Conservation (phyloP, 805 yeast genomes). For the Saccharomycopsis sp. region DNA sequence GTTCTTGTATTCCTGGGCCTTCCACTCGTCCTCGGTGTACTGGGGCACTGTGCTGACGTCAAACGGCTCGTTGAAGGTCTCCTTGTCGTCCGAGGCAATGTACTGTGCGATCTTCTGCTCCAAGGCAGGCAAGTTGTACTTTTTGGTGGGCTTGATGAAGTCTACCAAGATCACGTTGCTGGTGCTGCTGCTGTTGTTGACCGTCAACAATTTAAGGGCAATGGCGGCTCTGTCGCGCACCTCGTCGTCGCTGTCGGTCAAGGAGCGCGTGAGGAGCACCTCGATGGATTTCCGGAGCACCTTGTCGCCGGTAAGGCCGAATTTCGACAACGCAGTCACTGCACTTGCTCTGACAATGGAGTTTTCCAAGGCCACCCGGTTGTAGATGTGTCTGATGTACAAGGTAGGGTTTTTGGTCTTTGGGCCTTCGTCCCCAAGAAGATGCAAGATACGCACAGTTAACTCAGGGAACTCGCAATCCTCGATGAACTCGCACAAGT, state of each 20-base stretch:
- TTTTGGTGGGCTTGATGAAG: slow-evolving; percentile 59
- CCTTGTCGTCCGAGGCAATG: slow-evolving; percentile 45
- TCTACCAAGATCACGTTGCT: slow-evolving; percentile 30
- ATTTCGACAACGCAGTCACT: slow-evolving; percentile 84
- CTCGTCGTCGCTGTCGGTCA: slow-evolving; percentile 88
- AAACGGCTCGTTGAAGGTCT: slow-evolving; percentile 50
- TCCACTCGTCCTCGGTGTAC: slow-evolving; percentile 60
- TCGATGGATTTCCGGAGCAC: slow-evolving; percentile 61
- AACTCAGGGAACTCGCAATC: slow-evolving; percentile 96
- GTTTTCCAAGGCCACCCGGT: slow-evolving; percentile 93
- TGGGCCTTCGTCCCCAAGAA: slow-evolving; percentile 94
- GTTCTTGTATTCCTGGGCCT: slow-evolving; percentile 53
- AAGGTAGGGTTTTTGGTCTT: slow-evolving; percentile 75
- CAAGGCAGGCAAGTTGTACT: slow-evolving; percentile 67
- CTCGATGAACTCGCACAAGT: slow-evolving; percentile 93
- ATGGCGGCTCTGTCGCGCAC: slow-evolving; percentile 96
- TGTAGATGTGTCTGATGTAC: slow-evolving; percentile 92
- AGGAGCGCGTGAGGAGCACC: slow-evolving; percentile 73
- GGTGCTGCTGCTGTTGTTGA: slow-evolving; percentile 30
- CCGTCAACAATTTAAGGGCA: slow-evolving; percentile 59
- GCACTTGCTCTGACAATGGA: slow-evolving; percentile 95
- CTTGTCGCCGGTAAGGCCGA: slow-evolving; percentile 71
- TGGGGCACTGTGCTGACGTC: slow-evolving; percentile 64
- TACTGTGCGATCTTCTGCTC: slow-evolving; percentile 74
- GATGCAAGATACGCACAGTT: slow-evolving; percentile 84